phyloP scores from a whole-genome alignment of 345 rosid species.

The Ceriops zippeliana region DNA sequence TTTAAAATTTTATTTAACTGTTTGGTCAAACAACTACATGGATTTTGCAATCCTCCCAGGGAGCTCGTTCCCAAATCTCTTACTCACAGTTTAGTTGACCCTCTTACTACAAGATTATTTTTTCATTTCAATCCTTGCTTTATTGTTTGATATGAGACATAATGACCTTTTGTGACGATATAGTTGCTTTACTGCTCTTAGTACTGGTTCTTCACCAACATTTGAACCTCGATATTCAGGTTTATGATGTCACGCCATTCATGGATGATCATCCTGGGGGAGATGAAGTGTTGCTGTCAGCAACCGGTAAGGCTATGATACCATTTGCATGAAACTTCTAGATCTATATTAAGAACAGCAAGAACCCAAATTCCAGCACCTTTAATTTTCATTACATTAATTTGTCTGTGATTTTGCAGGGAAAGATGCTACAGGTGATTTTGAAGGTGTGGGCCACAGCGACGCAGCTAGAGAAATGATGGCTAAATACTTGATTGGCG shows the following conservation, averaged over 20 bases:
- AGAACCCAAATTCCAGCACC: not conserved
- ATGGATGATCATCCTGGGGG: conserved; percentile 99
- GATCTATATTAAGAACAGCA: no score
- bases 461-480: conserved; percentile 82
- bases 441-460: conserved; percentile 96
- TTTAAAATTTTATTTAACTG: no score
- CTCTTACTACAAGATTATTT: no score
- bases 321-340: not conserved
- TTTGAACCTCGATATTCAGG: conserved; percentile 40
- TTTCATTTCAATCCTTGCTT: not conserved
- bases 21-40: no score
- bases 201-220: not conserved
- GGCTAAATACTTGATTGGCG: conserved; percentile 70
- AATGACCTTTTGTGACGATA: not conserved
- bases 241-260: conserved; percentile 88
- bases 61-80: no score
- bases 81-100: no score
- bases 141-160: not conserved
- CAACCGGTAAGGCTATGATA: conserved; percentile 53
- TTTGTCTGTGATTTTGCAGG: conserved; percentile 37
- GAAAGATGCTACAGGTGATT: conserved; percentile 87
- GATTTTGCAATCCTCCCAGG: no score
- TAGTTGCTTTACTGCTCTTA: not conserved
- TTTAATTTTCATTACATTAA: not conserved
- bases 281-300: conserved; percentile 85